A percentile compares a stretch with the other conserved stretches of the same genome.
These are phyloP conservation scores for Juglanconis sp. DNA, from an alignment of 2,329 filamentous ascomycete genomes.

Conservation along the genomic window DNA sequence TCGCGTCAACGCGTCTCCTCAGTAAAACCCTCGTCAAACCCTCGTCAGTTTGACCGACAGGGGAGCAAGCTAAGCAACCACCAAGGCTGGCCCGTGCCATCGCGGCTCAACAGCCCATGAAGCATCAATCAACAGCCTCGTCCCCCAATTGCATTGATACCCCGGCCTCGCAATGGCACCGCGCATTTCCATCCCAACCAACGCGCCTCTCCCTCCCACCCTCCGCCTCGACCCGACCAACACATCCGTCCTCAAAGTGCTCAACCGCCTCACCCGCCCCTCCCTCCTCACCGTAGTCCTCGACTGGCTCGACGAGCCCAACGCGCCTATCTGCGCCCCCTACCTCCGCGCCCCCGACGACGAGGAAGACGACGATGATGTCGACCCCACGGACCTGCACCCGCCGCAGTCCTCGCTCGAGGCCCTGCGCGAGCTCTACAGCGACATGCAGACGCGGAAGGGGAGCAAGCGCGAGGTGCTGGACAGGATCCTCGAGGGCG, in stretches of 20 bases:
- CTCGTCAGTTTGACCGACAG: background rate
- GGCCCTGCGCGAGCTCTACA: constrained; percentile 65
- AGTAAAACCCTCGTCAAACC: background rate
- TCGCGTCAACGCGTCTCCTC: constrained; percentile 9
- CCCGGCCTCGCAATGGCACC: constrained; percentile 37
- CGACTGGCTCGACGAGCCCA: constrained; percentile 71
- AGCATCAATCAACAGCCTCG: background rate
- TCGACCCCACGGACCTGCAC: constrained; percentile 65
- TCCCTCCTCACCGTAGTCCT: constrained; percentile 70
- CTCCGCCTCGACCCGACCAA: constrained; percentile 66
- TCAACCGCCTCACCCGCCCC: constrained; percentile 68
- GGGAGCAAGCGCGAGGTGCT: constrained; percentile 62
- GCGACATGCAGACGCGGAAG: constrained; percentile 55
- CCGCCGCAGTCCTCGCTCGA: constrained; percentile 62
- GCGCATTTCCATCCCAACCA: constrained; percentile 66
- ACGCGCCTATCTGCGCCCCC: constrained; percentile 57
- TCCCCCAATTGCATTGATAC: background rate
- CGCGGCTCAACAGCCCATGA: background rate
- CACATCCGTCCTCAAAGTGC: constrained; percentile 60
- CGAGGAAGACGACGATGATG: constrained; percentile 47
- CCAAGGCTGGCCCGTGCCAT: background rate
- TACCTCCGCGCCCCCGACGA: constrained; percentile 44
- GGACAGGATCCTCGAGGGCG: constrained; percentile 63
- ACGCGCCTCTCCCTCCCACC: constrained; percentile 67
- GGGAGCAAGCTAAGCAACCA: background rate